Conservation (phyloP, 495 filamentous ascomycete species). For the Lentithecium fluviatile region DNA sequence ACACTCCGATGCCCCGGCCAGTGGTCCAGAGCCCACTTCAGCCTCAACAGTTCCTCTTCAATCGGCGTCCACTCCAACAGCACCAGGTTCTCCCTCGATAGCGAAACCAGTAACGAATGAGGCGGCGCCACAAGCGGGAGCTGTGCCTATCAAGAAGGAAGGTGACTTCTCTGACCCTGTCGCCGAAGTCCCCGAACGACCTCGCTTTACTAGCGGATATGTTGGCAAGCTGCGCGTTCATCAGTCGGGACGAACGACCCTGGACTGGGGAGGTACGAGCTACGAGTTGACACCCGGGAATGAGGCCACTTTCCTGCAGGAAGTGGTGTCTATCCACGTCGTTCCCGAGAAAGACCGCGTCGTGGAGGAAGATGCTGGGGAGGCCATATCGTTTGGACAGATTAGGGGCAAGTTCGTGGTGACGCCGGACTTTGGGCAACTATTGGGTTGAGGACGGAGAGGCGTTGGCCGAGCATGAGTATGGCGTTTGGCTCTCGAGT, state of each 20-base stretch:
- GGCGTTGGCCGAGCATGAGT: background rate
- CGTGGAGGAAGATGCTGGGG: conserved; percentile 45
- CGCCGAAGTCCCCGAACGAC: background rate
- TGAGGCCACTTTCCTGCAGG: conserved; percentile 36
- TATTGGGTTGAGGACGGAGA: conserved; percentile 2
- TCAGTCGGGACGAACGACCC: conserved; percentile 57
- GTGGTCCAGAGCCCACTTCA: background rate
- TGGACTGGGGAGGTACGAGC: conserved; percentile 60
- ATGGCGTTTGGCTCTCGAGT: background rate
- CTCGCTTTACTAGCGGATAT: conserved; percentile 43
- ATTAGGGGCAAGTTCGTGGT: conserved; percentile 59
- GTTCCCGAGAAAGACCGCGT: conserved; percentile 49
- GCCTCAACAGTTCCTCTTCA: background rate
- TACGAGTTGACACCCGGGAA: conserved; percentile 47
- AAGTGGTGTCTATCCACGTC: conserved; percentile 39
- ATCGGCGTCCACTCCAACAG: background rate
- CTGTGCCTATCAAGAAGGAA: conserved; percentile 18
- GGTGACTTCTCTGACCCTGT: conserved; percentile 21
- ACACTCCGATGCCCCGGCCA: conserved; percentile 8
- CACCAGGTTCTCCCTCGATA: too few relatives aligned
- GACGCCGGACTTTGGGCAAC: conserved; percentile 52
- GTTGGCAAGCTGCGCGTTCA: conserved; percentile 61
- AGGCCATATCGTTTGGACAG: conserved; percentile 56
- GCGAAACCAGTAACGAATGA: too few relatives aligned
- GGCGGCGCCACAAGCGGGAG: too few relatives aligned